Base-by-base conservation (phyloP, 768 basidiomycete species). In the Gymnopilus junonius region DNA sequence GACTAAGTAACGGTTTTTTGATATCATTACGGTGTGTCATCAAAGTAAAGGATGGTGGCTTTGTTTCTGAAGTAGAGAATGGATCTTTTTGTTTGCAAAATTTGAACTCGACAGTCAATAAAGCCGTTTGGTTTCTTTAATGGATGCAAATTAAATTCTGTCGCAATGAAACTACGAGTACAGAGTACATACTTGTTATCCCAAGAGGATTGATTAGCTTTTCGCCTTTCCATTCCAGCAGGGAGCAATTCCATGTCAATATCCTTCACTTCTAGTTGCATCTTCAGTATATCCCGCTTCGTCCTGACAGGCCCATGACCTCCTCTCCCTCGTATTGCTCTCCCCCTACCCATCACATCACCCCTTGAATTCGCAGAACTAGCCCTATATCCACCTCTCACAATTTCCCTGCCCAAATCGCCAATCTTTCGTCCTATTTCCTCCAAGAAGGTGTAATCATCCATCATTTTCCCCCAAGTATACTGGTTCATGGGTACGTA, bases 401-500 rank as follows among this genome's bases (percentile, higher is more conserved):
- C 82, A 63, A 93, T 91, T 69, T 93, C 85, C 68, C 77, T 74
- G 0, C 90, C 93, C 88, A 90, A 92, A 12, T 85, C 87, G 21
- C 82, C 80, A n/a, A 91, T 88, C 67, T 84, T 88, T 66, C 95
- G 77, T 21, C 91, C 87, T 31, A 94, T 75, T 17, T 94, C 92
- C 76, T 97, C 95, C 66, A 97, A 80, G 72, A 88, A 95, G 42
- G 82, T 81, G 73, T 95, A 97, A 76, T 97, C 95, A 68, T 89
- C 85, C 88, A 94, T 91, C 88, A 97, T 90, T 27, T 85, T 83
- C 8, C 93, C 93, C 86, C 92, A 94, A 4, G 86, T 85, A 70
- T 94, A 97, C 67, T 87, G 72, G 68, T 93, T 94, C 87, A 95
- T 90, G 12, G 91, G 85, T 15, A 95, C 86, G 71, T 88, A 93